Base-by-base conservation (phyloP, 1,284 basidiomycete genomes). In the Ustilago nuda region DNA sequence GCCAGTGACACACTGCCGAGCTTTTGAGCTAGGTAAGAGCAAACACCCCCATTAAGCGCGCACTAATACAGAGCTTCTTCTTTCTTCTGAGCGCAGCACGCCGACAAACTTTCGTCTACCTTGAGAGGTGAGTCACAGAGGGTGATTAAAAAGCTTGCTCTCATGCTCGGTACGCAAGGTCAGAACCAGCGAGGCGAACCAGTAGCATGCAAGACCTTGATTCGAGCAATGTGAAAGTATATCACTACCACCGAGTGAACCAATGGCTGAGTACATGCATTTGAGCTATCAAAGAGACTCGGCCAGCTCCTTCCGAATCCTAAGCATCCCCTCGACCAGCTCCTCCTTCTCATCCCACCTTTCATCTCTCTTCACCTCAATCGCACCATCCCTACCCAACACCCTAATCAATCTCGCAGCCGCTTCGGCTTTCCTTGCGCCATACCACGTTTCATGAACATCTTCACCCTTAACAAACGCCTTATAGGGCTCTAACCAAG, bases 311-410 rank as follows among this genome's bases (percentile, higher is more conserved):
- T 17, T 48, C 17, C 71, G 36, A 33, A 73, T 33, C 36, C 9
- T 32, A 13, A 67, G 2, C 72, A 74, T 74, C 11, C 27, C 62
- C 39, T 60, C 35, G 12, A 74, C 60, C 23, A 74, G 41, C 19
- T 50, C 36, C 19, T 59, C 41, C 27, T 74, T 74, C 37, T 74
- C 62, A 3, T 43, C 52, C 72, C 72, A 74, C 39, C 72, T 58
- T 15, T 39, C 37, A 41, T 74, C 72, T 11, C 9, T 37, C 17
- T 45, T 41, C 2, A 74, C 64, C 8, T 45, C 41, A 23, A 69
- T 56, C n/a, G 4, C 8, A 1, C 62, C 72, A 46, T 69, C 57
- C 36, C 56, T 41, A 3, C 43, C 8, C 17, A 74, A 33, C 27
- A 69, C 52, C 56, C 72, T 51, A 4, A 69, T 50, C 27, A 57